phyloP scores from a whole-genome alignment of 1,284 basidiomycete species.

The Cutaneotrichosporon arboriforme region DNA sequence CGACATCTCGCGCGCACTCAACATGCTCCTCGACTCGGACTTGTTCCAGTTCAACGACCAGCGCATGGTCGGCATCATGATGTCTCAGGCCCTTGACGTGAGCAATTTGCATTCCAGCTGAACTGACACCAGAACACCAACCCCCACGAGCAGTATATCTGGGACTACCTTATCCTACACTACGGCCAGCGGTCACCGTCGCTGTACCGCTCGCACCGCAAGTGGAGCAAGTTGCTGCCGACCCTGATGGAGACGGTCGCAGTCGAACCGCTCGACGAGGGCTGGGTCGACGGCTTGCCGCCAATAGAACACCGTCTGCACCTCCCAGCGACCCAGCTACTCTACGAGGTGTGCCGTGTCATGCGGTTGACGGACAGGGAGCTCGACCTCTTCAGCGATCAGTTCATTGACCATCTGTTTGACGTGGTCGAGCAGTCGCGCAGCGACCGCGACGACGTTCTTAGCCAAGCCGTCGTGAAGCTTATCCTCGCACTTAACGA shows the following conservation, averaged over 20 bases:
- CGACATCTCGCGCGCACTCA: constrained; percentile 75
- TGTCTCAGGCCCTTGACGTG: constrained; percentile 63
- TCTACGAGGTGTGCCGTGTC: constrained; percentile 87
- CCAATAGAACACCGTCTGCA: constrained; percentile 76
- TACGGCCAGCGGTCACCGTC: constrained; percentile 65
- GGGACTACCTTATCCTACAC: constrained; percentile 69
- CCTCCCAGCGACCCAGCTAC: constrained; percentile 63
- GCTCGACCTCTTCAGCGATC: constrained; percentile 66
- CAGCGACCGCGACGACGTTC: constrained; percentile 77
- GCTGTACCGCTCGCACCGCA: constrained; percentile 70
- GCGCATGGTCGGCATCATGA: constrained; percentile 72
- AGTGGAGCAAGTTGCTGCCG: constrained; percentile 75
- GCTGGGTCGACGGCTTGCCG: constrained; percentile 39
- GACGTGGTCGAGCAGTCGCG: constrained; percentile 90
- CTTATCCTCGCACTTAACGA: constrained; percentile 92
- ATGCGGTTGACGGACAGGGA: constrained; percentile 72
- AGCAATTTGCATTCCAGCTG: constrained; percentile 32
- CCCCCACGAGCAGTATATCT: constrained; percentile 74
- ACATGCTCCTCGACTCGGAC: constrained; percentile 69
- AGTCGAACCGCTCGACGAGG: constrained; percentile 42
- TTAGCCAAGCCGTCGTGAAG: constrained; percentile 91
- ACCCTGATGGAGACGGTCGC: constrained; percentile 57
- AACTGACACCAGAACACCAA: constrained; percentile 63
- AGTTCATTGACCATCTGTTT: constrained; percentile 84
- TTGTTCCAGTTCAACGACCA: constrained; percentile 82